Percentiles rank a stretch among this genome's conserved stretches.
phyloP scores from a whole-genome alignment of 179 eudicot species.

The Silene coronaria region DNA sequence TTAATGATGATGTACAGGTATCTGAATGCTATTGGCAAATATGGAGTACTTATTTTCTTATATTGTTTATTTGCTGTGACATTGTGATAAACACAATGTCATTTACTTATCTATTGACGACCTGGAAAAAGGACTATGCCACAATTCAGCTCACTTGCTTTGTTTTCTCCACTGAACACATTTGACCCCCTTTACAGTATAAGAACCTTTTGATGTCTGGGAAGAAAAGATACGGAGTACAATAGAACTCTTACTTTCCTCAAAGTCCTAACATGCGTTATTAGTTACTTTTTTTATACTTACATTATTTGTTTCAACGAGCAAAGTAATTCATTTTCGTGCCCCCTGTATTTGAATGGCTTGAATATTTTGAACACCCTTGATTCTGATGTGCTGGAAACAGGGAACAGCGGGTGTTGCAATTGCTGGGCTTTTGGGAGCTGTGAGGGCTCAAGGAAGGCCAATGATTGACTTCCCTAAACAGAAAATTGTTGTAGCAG shows the following conservation, averaged over 20 bases:
- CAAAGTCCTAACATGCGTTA: neutral
- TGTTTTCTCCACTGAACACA: neutral
- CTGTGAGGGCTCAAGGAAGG: constrained; percentile 96
- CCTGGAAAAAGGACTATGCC: neutral
- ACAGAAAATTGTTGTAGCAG: constrained; percentile 93
- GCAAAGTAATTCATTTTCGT: neutral
- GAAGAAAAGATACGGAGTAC: neutral
- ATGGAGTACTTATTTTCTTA: neutral
- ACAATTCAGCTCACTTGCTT: neutral
- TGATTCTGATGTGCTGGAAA: constrained; percentile 20
- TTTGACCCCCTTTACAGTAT: neutral
- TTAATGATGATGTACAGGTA: constrained; percentile 98
- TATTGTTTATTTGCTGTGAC: neutral
- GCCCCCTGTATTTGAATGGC: neutral
- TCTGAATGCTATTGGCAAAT: constrained; percentile 5
- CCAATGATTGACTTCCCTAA: constrained; percentile 96
- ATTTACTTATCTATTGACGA: neutral
- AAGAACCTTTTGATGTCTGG: neutral
- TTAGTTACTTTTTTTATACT: neutral
- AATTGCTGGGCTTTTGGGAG: constrained; percentile 95
- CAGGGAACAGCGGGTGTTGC: constrained; percentile 99
- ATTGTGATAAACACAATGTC: neutral
- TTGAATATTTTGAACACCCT: neutral
- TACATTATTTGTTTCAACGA: neutral
- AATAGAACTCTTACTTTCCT: neutral